Base-by-base conservation (phyloP, 805 yeast species). In the Teunomyces aglyptinius region DNA sequence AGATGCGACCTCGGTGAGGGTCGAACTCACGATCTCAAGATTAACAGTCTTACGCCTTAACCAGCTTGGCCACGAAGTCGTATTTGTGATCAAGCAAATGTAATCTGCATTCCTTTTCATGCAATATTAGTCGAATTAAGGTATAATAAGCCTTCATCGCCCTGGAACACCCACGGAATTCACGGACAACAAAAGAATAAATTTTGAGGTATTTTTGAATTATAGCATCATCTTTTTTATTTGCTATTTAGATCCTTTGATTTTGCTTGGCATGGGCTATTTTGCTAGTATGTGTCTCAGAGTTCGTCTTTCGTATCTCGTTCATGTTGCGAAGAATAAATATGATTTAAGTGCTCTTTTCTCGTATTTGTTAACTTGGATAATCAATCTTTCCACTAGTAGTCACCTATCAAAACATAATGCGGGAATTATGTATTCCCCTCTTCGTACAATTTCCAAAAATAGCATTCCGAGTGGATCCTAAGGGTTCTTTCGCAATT, bases 21-120 rank as follows among this genome's bases (percentile, higher is more conserved):
- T 51, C 54, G 54, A 51, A 51, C 54, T 51, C 54, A 51, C 54
- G 54, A 48, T 51, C 54, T 51, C 44, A 51, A 51, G 58, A 52
- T 52, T 52, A 52, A 52, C 55, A 52, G 55, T 52, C 55, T 50
- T 44, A 52, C 55, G 55, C 53, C 53, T 50, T 50, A 50, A 29
- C 53, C 53, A 50, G 35, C 53, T 50, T 50, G 53, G 53, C 53
- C 53, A 50, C 53, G 53, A 48, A 50, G 53, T 50, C 53, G 11
- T 42, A 20, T 46, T 22, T 11, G 15, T n/a, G 28, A n/a, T 7
- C 18, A 36, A 12, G 2, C 5, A 1, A n/a, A 6, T 6, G 3
- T 31, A 4, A 11, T 18, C 13, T 31, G 13, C 33, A 13, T 31
- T 6, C 4, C 5, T 31, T 5, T 31, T 10, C 16, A 15, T 6